Evolutionary conservation across 768 basidiomycete species (phyloP).

Genomic region (Lanmaoa pseudosensibilis): DNA sequence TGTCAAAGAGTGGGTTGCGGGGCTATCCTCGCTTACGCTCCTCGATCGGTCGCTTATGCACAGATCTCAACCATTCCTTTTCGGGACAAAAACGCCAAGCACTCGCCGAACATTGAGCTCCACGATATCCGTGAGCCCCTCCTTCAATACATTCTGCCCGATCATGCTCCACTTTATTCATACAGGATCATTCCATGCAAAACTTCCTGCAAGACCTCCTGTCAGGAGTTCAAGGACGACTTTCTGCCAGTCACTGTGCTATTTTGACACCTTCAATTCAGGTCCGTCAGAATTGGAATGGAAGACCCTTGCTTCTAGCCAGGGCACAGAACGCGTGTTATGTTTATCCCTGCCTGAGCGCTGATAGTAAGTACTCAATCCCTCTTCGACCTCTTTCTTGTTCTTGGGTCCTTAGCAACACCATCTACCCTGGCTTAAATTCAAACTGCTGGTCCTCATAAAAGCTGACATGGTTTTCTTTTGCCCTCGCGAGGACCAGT

Average conservation of each 20-base stretch:
- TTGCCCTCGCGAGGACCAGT: neutral
- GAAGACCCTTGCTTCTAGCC: constrained; percentile 13
- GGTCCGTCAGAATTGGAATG: constrained; percentile 8
- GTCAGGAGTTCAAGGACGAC: neutral
- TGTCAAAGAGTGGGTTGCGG: too few relatives aligned
- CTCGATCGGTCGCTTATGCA: constrained; percentile 16
- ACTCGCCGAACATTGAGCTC: neutral
- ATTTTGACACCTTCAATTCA: neutral
- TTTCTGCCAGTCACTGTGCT: too few relatives aligned
- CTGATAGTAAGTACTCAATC: neutral
- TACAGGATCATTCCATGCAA: neutral
- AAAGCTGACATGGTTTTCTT: neutral
- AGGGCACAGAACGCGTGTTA: constrained; percentile 5
- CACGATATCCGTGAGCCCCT: neutral
- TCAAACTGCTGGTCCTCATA: too few relatives aligned
- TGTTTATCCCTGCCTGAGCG: neutral
- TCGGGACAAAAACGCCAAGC: neutral
- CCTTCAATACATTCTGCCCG: neutral
- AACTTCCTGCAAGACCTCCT: neutral
- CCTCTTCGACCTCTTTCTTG: neutral
- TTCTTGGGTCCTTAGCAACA: neutral
- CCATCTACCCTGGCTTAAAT: neutral
- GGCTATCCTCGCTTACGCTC: constrained; percentile 1
- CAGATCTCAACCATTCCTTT: constrained; percentile 5
- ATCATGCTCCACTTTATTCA: neutral